Conservation (phyloP, 2,329 filamentous ascomycete species). For the Decorospora gaudefroyi region DNA sequence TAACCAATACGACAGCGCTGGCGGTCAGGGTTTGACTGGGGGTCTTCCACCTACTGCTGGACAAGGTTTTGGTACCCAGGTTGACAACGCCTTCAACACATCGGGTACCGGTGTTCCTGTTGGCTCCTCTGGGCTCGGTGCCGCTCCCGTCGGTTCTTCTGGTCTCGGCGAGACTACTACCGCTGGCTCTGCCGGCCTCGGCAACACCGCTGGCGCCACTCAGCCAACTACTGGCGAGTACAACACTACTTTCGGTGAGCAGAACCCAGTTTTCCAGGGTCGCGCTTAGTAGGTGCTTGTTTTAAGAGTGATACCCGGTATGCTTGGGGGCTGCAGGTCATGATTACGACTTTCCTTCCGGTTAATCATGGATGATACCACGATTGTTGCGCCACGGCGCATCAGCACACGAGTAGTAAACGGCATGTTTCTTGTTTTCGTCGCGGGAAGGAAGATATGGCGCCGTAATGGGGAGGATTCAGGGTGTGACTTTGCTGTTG, state of each 20-base stretch:
- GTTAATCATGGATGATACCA: slow-evolving; percentile 44
- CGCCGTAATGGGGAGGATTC: slow-evolving; percentile 23
- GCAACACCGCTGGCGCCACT: slow-evolving; percentile 16
- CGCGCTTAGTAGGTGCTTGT: slow-evolving; percentile 28
- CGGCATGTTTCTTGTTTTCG: slow-evolving; percentile 9
- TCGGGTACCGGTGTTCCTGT: slow-evolving; percentile 14
- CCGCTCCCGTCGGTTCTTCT: slow-evolving; percentile 7
- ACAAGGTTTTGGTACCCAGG: slow-evolving; percentile 51
- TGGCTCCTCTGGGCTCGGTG: slow-evolving; percentile 15
- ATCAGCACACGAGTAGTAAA: slow-evolving; percentile 26
- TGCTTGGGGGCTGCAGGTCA: slow-evolving; percentile 12
- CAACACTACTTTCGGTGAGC: slow-evolving; percentile 50
- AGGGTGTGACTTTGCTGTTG: background rate
- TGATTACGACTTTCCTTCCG: slow-evolving; percentile 30
- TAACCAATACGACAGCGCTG: slow-evolving; percentile 20
- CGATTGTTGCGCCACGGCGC: slow-evolving; percentile 27
- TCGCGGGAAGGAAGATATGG: background rate
- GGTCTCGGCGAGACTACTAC: slow-evolving; percentile 11
- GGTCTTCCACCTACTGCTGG: slow-evolving; percentile 14
- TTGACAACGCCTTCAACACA: slow-evolving; percentile 51
- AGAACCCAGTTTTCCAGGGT: slow-evolving; percentile 53
- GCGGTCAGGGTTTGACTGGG: slow-evolving; percentile 23
- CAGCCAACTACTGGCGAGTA: slow-evolving; percentile 18
- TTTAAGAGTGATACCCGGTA: slow-evolving; percentile 14
- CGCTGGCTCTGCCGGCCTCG: slow-evolving; percentile 13